Evolutionary conservation across 2,329 filamentous ascomycete genomes (phyloP).

Genomic region (Penicillium sp.): DNA sequence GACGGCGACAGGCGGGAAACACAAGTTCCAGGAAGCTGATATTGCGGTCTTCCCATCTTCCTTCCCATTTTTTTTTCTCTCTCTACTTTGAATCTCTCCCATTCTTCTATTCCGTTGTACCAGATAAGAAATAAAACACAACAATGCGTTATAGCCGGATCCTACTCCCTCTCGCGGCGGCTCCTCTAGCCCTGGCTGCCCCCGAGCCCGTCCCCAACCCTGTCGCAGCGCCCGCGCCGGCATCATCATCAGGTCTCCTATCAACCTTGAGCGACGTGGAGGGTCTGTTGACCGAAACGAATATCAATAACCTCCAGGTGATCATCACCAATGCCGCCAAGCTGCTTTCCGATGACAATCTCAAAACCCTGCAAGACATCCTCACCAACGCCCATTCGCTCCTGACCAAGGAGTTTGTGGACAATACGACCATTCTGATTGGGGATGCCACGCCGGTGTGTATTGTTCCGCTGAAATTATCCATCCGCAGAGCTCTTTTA

Average conservation of each 20-base stretch:
- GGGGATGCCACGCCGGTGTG: constrained; percentile 36
- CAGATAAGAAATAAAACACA: neutral
- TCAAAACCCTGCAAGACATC: constrained; percentile 26
- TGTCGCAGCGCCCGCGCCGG: constrained; percentile 23
- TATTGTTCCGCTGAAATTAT: no score
- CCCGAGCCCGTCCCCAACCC: constrained; percentile 26
- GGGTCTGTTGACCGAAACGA: constrained; percentile 16
- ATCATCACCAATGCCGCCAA: constrained; percentile 24
- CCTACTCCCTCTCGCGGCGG: constrained; percentile 19
- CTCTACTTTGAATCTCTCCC: no score
- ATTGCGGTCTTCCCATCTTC: no score
- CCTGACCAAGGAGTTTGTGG: constrained; percentile 28
- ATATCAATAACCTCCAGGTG: constrained; percentile 20
- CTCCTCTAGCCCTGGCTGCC: constrained; percentile 19
- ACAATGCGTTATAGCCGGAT: no score
- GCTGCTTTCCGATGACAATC: constrained; percentile 23
- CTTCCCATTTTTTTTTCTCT: no score
- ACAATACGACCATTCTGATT: constrained; percentile 31
- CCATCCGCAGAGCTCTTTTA: neutral
- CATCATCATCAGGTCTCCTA: constrained; percentile 23
- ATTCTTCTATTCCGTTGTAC: neutral
- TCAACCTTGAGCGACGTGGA: constrained; percentile 23
- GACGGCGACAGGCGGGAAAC: no score
- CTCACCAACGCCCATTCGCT: constrained; percentile 26
- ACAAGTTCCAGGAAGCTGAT: no score